phyloP scores from a whole-genome alignment of 2,329 filamentous ascomycete species.

The Huntiella savannae region DNA sequence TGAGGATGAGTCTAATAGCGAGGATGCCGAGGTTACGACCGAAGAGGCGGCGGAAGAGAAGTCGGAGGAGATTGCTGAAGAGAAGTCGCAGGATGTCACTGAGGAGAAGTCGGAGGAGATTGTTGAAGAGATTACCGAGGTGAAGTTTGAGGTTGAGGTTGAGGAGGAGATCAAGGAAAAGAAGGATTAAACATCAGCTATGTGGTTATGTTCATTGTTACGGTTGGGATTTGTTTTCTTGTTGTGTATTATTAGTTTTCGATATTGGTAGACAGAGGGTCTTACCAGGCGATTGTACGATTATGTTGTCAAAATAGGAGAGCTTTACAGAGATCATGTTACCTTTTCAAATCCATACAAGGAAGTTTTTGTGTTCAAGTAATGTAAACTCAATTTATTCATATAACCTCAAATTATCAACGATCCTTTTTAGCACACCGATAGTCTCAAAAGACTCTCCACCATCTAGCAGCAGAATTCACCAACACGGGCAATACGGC shows the following conservation, averaged over 20 bases:
- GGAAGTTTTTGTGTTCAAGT: too few relatives aligned
- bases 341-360: too few relatives aligned
- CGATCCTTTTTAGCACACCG: too few relatives aligned
- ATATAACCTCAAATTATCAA: too few relatives aligned
- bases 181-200: neutral
- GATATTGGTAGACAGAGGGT: neutral
- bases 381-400: too few relatives aligned
- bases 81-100: neutral
- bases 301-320: neutral
- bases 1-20: neutral
- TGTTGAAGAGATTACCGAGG: too few relatives aligned
- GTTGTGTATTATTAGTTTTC: neutral
- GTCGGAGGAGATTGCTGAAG: neutral
- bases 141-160: neutral
- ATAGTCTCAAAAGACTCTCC: too few relatives aligned
- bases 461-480: slow-evolving; percentile 19
- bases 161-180: neutral
- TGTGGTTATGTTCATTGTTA: neutral
- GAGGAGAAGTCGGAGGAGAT: neutral
- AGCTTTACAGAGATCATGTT: too few relatives aligned
- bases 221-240: neutral
- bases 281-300: slow-evolving; percentile 1
- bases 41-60: neutral
- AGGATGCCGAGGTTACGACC: neutral
- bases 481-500: slow-evolving; percentile 33